Conservation (phyloP, 192 early-diverging fungal species). For the Gigaspora rosea region DNA sequence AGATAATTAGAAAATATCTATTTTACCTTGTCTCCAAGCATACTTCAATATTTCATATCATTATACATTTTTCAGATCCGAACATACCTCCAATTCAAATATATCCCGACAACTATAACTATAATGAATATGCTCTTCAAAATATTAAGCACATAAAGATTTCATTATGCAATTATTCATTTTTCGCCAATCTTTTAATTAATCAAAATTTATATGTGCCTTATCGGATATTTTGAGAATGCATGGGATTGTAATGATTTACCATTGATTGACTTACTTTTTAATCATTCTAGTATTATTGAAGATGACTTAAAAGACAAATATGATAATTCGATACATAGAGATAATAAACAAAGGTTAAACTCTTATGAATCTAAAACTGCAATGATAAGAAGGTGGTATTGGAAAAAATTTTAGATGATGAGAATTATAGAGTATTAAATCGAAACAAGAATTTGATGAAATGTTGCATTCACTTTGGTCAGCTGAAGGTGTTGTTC, state of each 20-base stretch:
- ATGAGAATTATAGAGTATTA: not conserved
- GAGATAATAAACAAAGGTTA: constrained; percentile 13
- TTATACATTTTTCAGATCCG: no score
- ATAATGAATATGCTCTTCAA: no score
- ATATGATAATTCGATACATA: not conserved
- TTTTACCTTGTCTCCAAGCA: not conserved
- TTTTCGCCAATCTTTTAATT: constrained; percentile 35
- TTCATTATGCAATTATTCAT: constrained; percentile 27
- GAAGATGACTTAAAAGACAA: not conserved
- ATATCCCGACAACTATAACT: no score
- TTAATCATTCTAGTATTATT: not conserved
- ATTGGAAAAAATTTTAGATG: no score
- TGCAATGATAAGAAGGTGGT: constrained; percentile 17
- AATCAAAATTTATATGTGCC: constrained; percentile 22
- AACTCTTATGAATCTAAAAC: not conserved
- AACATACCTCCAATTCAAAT: no score
- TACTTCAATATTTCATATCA: not conserved
- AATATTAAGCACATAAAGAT: not conserved
- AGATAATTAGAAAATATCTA: constrained; percentile 25
- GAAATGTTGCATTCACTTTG: constrained; percentile 9
- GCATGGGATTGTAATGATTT: constrained; percentile 32
- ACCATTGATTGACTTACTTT: not conserved
- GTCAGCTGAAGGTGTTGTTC: not conserved
- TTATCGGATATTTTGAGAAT: constrained; percentile 32
- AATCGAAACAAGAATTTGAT: constrained; percentile 26